Base-by-base conservation (phyloP, 257 asterid species). In the Striga asiatica region DNA sequence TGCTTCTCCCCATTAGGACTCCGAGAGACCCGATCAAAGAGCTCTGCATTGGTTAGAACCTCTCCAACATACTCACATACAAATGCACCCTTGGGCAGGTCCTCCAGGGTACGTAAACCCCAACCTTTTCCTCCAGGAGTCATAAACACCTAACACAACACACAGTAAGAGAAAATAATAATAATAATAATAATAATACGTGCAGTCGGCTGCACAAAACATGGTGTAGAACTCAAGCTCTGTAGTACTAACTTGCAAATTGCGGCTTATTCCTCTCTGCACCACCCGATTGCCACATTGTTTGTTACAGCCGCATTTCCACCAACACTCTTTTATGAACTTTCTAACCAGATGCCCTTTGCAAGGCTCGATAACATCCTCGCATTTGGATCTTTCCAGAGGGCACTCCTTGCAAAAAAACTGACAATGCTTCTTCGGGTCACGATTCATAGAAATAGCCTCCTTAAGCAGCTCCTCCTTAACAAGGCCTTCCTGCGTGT, bases 41-140 rank as follows among this genome's bases (percentile, higher is more conserved):
- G 82, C 75, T 91, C 98, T 1, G 75, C 53, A 14, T 74, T 84
- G 20, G 98, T 92, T 48, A 92, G 70, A 60, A 92, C 77, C 72
- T 92, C 98, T 71, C 98, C 98, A 47, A 88, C 94, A 61, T 88
- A 92, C 63, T 92, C 98, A 55, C 98, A 92, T 31, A 92, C 93
- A 74, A 92, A 92, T 0, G 95, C 86, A 47, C 98, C 98, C 67
- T 71, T 81, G 8, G 98, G 95, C 57, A 92, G 77, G 73, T 92
- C 95, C 77, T 88, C 95, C n/a, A 84, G 80, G 21, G 94, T 92
- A 46, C 94, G 97, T 48, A 92, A 71, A 34, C 98, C 98, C 98
- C 98, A 92, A 9, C 98, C 98, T 68, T 88, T 85, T 67, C 85
- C 92, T 54, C 55, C 86, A 5, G 76, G 67, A 5, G 95, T 81